These are phyloP conservation scores for Spathaspora arborariae DNA, from an alignment of 805 yeast genomes.

Conservation along the genomic window DNA sequence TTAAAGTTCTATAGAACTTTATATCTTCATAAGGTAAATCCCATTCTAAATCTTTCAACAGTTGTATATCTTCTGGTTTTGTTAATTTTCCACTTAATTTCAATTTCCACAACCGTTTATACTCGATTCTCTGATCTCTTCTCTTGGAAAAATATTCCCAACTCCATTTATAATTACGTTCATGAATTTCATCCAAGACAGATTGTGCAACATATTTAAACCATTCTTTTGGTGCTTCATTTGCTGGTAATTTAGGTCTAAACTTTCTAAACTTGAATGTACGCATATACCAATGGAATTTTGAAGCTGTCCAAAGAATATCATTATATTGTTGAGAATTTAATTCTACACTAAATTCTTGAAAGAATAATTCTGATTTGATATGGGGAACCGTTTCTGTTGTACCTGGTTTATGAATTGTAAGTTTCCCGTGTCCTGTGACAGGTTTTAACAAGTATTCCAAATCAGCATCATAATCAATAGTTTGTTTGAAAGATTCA, in stretches of 20 bases:
- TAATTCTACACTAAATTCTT: conserved; percentile 82
- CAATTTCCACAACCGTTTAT: conserved; percentile 64
- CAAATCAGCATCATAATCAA: conserved; percentile 4
- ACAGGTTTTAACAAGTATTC: conserved; percentile 75
- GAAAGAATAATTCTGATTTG: conserved; percentile 71
- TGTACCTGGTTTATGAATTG: conserved; percentile 75
- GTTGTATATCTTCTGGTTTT: conserved; percentile 26
- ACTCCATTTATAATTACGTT: conserved; percentile 74
- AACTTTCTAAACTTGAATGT: conserved; percentile 70
- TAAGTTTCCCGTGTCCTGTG: conserved; percentile 78
- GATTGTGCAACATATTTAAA: conserved; percentile 75
- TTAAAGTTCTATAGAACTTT: conserved; percentile 77
- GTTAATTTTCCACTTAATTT: conserved; percentile 37
- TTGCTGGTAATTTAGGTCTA: conserved; percentile 55
- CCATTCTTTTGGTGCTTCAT: conserved; percentile 77
- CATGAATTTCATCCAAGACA: conserved; percentile 76
- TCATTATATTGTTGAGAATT: conserved; percentile 85
- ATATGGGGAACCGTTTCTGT: conserved; percentile 67
- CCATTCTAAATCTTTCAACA: conserved; percentile 53
- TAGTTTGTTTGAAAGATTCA: conserved; percentile 3
- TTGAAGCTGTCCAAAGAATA: conserved; percentile 74
- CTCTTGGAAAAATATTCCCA: conserved; percentile 79
- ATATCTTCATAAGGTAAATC: conserved; percentile 72
- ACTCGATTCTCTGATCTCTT: conserved; percentile 66
- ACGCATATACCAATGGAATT: conserved; percentile 71